These are phyloP conservation scores for Bryoglossum gracile DNA, from an alignment of 495 filamentous ascomycete genomes.

Conservation along the genomic window DNA sequence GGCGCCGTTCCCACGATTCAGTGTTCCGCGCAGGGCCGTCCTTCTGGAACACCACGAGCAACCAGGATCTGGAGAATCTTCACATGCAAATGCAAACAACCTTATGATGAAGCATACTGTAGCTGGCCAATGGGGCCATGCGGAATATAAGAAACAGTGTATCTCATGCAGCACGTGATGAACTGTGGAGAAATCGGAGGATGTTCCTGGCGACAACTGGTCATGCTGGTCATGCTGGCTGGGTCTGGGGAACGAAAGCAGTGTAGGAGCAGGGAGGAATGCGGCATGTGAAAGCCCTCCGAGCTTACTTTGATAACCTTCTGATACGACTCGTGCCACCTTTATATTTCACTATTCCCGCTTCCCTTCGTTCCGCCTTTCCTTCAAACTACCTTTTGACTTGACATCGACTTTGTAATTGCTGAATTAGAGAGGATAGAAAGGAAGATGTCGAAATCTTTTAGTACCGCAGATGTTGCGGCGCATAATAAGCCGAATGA, in stretches of 20 bases:
- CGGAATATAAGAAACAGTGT: too few relatives aligned
- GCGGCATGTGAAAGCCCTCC: conserved; percentile 7
- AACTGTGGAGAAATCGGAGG: neutral
- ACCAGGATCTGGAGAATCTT: too few relatives aligned
- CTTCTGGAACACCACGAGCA: too few relatives aligned
- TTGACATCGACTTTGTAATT: neutral
- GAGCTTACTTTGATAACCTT: neutral
- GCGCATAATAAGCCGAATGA: conserved; percentile 81
- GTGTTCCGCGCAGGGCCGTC: too few relatives aligned
- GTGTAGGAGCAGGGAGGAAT: neutral
- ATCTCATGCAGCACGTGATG: conserved; percentile 6
- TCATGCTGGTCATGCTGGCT: conserved; percentile 1
- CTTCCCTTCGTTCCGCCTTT: neutral
- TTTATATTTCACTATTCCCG: neutral
- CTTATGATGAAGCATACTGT: too few relatives aligned
- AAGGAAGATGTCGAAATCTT: conserved; percentile 71
- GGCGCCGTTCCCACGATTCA: too few relatives aligned
- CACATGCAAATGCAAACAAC: too few relatives aligned
- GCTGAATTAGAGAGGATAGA: neutral
- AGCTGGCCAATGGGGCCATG: too few relatives aligned
- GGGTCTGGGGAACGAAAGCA: too few relatives aligned
- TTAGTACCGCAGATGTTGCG: conserved; percentile 76
- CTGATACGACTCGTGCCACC: neutral
- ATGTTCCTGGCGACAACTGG: conserved; percentile 9
- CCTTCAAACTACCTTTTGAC: neutral